These are phyloP conservation scores for Onygenales sp. DNA, from an alignment of 2,329 filamentous ascomycete species.

Conservation along the genomic window DNA sequence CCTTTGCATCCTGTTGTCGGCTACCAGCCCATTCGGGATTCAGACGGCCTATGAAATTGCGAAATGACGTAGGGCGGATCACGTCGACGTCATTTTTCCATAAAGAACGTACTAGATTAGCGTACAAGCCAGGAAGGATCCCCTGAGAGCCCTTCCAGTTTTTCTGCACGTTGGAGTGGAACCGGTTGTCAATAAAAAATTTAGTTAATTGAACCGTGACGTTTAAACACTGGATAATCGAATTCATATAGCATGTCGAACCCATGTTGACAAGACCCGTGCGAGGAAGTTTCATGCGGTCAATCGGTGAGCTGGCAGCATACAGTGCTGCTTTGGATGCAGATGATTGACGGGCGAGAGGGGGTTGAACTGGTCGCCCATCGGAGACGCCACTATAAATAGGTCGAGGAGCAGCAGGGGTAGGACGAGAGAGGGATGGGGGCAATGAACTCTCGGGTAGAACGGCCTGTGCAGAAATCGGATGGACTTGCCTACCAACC, in stretches of 20 bases:
- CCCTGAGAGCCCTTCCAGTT: slow-evolving; percentile 59
- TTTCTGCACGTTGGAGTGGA: slow-evolving; percentile 48
- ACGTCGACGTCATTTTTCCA: slow-evolving; percentile 51
- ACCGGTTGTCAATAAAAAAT: slow-evolving; percentile 58
- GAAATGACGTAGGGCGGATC: slow-evolving; percentile 51
- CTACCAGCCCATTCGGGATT: slow-evolving; percentile 61
- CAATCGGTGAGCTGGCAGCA: slow-evolving; percentile 31
- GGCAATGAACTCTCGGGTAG: slow-evolving; percentile 36
- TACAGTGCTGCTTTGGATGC: slow-evolving; percentile 36
- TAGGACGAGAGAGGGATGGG: slow-evolving; percentile 52
- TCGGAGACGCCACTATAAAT: slow-evolving; percentile 78
- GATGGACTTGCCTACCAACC: slow-evolving; percentile 32
- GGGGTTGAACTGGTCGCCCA: slow-evolving; percentile 38
- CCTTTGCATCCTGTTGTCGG: slow-evolving; percentile 81
- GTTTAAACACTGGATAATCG: slow-evolving; percentile 74
- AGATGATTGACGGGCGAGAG: slow-evolving; percentile 36
- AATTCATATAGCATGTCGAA: slow-evolving; percentile 86
- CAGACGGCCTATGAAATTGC: slow-evolving; percentile 55
- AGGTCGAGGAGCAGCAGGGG: slow-evolving; percentile 55
- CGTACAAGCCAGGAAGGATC: slow-evolving; percentile 52
- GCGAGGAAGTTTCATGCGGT: slow-evolving; percentile 44
- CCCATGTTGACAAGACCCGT: slow-evolving; percentile 74
- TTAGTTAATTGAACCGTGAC: slow-evolving; percentile 55
- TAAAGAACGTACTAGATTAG: slow-evolving; percentile 50
- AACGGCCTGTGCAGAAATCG: slow-evolving; percentile 21